Conservation (phyloP, 805 yeast species). For the Saccharomycopsis schoenii region DNA sequence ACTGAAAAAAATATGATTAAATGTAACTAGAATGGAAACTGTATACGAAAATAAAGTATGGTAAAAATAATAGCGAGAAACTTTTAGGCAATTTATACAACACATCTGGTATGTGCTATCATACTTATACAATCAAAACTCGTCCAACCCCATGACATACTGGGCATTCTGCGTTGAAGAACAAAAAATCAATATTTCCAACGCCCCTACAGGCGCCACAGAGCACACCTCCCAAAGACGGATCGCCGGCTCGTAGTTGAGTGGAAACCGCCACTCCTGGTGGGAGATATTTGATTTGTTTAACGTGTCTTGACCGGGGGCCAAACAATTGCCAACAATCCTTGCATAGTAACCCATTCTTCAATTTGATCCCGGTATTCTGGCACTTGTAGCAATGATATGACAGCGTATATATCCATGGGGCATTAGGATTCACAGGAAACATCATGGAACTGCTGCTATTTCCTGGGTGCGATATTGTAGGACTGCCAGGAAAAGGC, state of each 20-base stretch:
- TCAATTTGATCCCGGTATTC: conserved; percentile 57
- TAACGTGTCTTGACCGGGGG: conserved; percentile 24
- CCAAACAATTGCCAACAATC: conserved; percentile 62
- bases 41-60: background rate
- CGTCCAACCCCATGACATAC: conserved; percentile 64
- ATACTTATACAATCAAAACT: conserved; percentile 20
- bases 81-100: no score
- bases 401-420: conserved; percentile 58
- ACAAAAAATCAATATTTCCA: conserved; percentile 44
- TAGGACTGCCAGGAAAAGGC: conserved; percentile 2
- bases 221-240: conserved; percentile 58
- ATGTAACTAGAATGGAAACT: no score
- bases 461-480: conserved; percentile 5
- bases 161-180: conserved; percentile 55
- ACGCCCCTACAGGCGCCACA: conserved; percentile 68
- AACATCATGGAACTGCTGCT: conserved; percentile 13
- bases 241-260: conserved; percentile 64
- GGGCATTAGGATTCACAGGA: conserved; percentile 26
- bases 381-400: conserved; percentile 58
- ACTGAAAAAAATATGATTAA: no score
- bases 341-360: conserved; percentile 56
- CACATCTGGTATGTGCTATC: no score
- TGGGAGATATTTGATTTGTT: conserved; percentile 14
- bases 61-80: background rate
- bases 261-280: conserved; percentile 28